Evolutionary conservation across 208 protist species (phyloP).

Genomic region (Trypanosoma lewisi): DNA sequence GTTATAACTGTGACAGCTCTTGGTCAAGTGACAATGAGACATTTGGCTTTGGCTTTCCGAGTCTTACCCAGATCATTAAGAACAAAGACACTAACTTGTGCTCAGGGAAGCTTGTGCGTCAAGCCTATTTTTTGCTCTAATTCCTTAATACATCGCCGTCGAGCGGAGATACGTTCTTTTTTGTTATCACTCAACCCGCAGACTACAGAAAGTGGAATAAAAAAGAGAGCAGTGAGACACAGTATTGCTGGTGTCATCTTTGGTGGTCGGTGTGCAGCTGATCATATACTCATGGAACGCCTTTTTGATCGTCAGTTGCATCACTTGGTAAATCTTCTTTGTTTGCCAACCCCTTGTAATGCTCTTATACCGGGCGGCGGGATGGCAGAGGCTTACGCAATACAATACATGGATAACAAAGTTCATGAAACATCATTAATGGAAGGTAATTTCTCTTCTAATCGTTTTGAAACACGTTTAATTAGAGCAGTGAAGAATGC

Average conservation of each 20-base stretch:
- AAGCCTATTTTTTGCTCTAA: constrained; percentile 8
- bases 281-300: constrained; percentile 8
- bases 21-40: constrained; percentile 43
- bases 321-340: constrained; percentile 28
- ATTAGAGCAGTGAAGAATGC: constrained; percentile 15
- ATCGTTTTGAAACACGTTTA: constrained; percentile 11
- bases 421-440: constrained; percentile 4
- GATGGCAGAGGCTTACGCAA: constrained; percentile 16
- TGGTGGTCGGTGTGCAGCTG: constrained; percentile 21
- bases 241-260: constrained; percentile 22
- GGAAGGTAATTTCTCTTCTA: background rate
- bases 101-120: background rate
- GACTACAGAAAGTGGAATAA: background rate
- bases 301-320: constrained; percentile 24
- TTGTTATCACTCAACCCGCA: constrained; percentile 13
- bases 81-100: background rate
- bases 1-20: constrained; percentile 50
- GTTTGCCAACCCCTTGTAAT: constrained; percentile 17
- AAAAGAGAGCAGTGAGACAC: background rate
- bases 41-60: constrained; percentile 51
- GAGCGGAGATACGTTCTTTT: constrained; percentile 7
- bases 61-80: constrained; percentile 35
- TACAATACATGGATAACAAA: constrained; percentile 17
- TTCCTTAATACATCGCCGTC: background rate
- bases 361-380: constrained; percentile 19